Base-by-base conservation (phyloP, 345 rosid genomes). In the Citrus australasica region DNA sequence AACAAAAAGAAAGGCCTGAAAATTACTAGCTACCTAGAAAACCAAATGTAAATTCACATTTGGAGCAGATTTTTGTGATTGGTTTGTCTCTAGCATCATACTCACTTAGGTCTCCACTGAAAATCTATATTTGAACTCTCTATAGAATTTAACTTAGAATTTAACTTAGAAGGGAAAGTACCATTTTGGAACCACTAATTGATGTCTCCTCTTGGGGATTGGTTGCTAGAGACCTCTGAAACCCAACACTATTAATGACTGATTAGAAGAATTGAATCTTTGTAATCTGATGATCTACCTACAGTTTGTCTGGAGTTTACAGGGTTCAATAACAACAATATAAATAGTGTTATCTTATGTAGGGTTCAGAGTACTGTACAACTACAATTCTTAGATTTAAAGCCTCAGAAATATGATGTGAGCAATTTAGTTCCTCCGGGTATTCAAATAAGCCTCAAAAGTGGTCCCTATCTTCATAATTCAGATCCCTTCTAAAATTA, bases 281-380 rank as follows among this genome's bases (percentile, higher is more conserved):
- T 58, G 68, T 37, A 38, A 71, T 76, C 28, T 9, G 71, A 70
- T 38, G 21, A 64, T 63, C 17, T 53, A 71, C 40, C 25, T 46
- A 56, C 37, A 21, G 24, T 75, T 24, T n/a, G 21, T 66, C 59
- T 14, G 40, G 27, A 17, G 25, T 56, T 67, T 68, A 56, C 74
- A 56, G 30, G 33, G 73, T 66, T 35, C 19, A 38, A 59, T 58
- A 37, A 27, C 40, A 77, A 78, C 51, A 32, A 13, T 51, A 75
- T 25, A 62, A 11, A 35, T 8, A 22, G 35, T 61, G 22, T 73
- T 56, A 42, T 60, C 78, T 60, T 46, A 33, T 2, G 59, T 62
- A 77, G 46, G 32, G 37, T 81, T 33, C 21, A n/a, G 14, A 24
- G 55, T 62, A 32, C 63, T 68, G 46, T 53, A 59, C 76, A 81